Evolutionary conservation across 2,329 filamentous ascomycete genomes (phyloP).

Genomic region (Colletotrichum lentis): DNA sequence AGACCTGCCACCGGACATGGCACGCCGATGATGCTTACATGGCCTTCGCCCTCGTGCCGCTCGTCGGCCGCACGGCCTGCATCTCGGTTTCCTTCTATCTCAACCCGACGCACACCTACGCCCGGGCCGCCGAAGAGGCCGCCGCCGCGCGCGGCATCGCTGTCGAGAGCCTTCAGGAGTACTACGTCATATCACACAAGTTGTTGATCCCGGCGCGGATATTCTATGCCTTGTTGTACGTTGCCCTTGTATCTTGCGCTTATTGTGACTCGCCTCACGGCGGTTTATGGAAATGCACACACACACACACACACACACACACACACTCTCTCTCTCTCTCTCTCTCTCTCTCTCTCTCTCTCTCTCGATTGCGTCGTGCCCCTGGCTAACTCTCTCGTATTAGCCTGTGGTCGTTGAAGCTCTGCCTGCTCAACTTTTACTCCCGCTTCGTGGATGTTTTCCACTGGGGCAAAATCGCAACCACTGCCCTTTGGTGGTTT

Average conservation of each 20-base stretch:
- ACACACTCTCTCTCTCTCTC: too few species aligned
- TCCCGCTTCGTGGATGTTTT: slow-evolving; percentile 44
- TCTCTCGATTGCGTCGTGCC: neutral
- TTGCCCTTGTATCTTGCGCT: neutral
- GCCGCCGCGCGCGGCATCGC: slow-evolving; percentile 38
- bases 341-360: too few species aligned
- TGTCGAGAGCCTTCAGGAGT: slow-evolving; percentile 34
- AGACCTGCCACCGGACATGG: slow-evolving; percentile 45
- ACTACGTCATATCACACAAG: slow-evolving; percentile 43
- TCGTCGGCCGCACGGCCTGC: slow-evolving; percentile 42
- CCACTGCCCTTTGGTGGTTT: slow-evolving; percentile 41
- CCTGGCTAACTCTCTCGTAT: slow-evolving; percentile 9
- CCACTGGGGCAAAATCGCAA: slow-evolving; percentile 40
- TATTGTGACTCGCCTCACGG: neutral
- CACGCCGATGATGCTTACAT: slow-evolving; percentile 47
- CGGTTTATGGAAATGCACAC: neutral
- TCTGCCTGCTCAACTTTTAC: slow-evolving; percentile 45
- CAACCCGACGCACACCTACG: slow-evolving; percentile 42
- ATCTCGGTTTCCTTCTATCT: slow-evolving; percentile 43
- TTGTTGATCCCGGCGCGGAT: slow-evolving; percentile 44
- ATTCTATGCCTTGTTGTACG: slow-evolving; percentile 46
- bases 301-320: too few species aligned
- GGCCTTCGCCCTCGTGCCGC: slow-evolving; percentile 45
- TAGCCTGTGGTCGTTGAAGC: slow-evolving; percentile 45
- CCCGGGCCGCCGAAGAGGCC: slow-evolving; percentile 30